Evolutionary conservation across 1,284 basidiomycete species (phyloP).

Genomic region (Caloboletus firmus): DNA sequence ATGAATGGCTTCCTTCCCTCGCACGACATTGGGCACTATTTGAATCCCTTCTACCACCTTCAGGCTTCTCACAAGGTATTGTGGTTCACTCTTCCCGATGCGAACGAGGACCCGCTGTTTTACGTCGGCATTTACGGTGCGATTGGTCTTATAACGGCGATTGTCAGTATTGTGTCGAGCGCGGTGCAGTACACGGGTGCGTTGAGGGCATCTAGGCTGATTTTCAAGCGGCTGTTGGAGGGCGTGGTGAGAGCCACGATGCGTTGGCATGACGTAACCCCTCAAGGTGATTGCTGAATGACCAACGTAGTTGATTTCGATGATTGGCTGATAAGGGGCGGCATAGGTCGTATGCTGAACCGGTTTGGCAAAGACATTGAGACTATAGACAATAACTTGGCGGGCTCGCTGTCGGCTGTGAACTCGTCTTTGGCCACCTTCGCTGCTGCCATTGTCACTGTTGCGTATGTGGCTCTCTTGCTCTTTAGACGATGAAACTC

Average conservation of each 20-base stretch:
- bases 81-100: conserved; percentile 41
- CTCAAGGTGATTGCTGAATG: conserved; percentile 37
- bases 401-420: conserved; percentile 63
- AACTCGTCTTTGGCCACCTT: conserved; percentile 74
- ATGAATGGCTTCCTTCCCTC: conserved; percentile 28
- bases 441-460: conserved; percentile 42
- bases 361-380: conserved; percentile 55
- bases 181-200: conserved; percentile 49
- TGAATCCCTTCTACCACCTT: conserved; percentile 16
- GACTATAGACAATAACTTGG: conserved; percentile 46
- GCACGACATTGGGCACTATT: conserved; percentile 17
- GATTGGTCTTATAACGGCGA: conserved; percentile 42
- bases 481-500: neutral
- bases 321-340: neutral
- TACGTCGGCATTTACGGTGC: conserved; percentile 50
- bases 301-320: neutral
- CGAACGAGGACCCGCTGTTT: conserved; percentile 49
- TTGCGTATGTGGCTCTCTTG: conserved; percentile 23
- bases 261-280: conserved; percentile 53
- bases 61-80: conserved; percentile 8
- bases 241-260: conserved; percentile 52
- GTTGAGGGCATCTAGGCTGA: conserved; percentile 44
- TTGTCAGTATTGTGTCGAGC: conserved; percentile 38
- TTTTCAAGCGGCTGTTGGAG: conserved; percentile 45
- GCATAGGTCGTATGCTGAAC: conserved; percentile 50